Percentiles rank a stretch among this genome's conserved stretches.
Evolutionary conservation across 257 asterid genomes (phyloP).

Genomic region (Marsdenia floribunda): DNA sequence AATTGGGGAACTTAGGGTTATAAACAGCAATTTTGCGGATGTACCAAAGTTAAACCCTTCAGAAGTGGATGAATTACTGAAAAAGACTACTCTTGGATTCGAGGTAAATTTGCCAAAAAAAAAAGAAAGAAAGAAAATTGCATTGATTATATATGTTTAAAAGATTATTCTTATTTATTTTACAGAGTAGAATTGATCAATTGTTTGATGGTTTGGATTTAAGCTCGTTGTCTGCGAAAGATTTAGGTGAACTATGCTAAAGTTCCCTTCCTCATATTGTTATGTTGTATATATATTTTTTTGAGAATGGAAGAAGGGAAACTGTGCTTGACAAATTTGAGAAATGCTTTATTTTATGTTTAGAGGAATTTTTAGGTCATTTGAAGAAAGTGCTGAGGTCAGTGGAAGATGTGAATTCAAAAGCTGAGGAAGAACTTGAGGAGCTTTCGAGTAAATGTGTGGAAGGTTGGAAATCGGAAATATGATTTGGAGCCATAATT

Average conservation of each 20-base stretch:
- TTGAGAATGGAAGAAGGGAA: background rate
- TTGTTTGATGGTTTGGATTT: constrained; percentile 37
- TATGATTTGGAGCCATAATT: background rate
- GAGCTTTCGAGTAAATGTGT: constrained; percentile 40
- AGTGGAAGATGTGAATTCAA: constrained; percentile 50
- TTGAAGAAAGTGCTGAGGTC: constrained; percentile 49
- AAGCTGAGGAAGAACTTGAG: constrained; percentile 40
- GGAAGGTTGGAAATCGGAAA: constrained; percentile 41
- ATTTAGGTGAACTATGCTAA: constrained; percentile 35
- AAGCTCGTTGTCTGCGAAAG: constrained; percentile 36
- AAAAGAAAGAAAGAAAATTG: too few relatives aligned
- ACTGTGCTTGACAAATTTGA: background rate
- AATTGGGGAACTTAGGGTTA: constrained; percentile 49
- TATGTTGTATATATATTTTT: background rate
- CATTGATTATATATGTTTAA: background rate
- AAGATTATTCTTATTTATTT: background rate
- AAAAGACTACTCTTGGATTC: constrained; percentile 34
- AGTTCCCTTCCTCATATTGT: background rate
- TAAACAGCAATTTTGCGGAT: constrained; percentile 14
- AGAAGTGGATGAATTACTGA: constrained; percentile 26
- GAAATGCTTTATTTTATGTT: constrained; percentile 7
- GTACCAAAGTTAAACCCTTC: constrained; percentile 12
- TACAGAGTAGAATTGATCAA: constrained; percentile 45
- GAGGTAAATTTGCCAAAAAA: constrained; percentile 32
- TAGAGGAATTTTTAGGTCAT: constrained; percentile 51